Evolutionary conservation across 148 eudicot genomes (phyloP).

Genomic region (Diospyros lotus): DNA sequence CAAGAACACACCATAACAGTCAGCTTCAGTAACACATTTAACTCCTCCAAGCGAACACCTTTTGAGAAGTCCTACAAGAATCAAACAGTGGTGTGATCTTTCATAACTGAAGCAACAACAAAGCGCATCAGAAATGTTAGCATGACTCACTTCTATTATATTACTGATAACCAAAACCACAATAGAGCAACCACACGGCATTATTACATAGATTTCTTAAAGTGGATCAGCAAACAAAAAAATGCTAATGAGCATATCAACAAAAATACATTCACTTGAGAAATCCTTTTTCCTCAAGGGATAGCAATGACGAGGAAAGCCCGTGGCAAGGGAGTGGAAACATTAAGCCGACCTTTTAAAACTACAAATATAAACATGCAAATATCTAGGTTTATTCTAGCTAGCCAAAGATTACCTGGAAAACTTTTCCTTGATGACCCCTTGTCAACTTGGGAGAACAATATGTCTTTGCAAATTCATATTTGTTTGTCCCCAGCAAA

Average conservation of each 20-base stretch:
- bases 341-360: background rate
- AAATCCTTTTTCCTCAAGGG: constrained; percentile 2
- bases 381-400: background rate
- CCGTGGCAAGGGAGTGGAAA: constrained; percentile 5
- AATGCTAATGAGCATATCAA: background rate
- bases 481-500: constrained; percentile 79
- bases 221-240: constrained; percentile 2
- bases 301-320: background rate
- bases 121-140: constrained; percentile 1
- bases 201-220: background rate
- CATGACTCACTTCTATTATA: background rate
- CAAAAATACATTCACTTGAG: background rate
- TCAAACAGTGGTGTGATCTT: background rate
- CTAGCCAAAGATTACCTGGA: constrained; percentile 40
- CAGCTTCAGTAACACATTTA: constrained; percentile 80
- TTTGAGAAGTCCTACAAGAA: constrained; percentile 69
- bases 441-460: constrained; percentile 44
- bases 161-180: background rate
- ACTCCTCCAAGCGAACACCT: constrained; percentile 90
- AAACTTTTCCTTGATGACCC: constrained; percentile 58
- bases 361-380: background rate
- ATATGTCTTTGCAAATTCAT: constrained; percentile 87
- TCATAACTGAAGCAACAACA: background rate
- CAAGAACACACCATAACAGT: constrained; percentile 68
- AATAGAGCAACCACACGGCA: background rate